phyloP scores from a whole-genome alignment of 139 green algal genomes.

The Coccomyxa sp. region DNA sequence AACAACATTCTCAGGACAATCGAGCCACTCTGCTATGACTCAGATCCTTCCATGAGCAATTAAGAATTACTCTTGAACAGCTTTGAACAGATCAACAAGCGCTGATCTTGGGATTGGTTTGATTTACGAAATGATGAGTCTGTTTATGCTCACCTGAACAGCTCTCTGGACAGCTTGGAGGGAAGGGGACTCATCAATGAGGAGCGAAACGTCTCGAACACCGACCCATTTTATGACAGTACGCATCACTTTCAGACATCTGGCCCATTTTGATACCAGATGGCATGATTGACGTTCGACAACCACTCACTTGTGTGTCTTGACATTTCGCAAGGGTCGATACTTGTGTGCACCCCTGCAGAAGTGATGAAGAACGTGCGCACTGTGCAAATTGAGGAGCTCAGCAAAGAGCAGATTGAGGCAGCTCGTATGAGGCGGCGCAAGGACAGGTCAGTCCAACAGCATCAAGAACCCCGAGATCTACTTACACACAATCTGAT shows the following conservation, averaged over 20 bases:
- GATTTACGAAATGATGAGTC: not conserved
- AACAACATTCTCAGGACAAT: not conserved
- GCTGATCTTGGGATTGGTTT: not conserved
- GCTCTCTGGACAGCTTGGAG: slow-evolving; percentile 3
- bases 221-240: slow-evolving; percentile 5
- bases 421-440: slow-evolving; percentile 53
- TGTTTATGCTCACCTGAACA: not conserved
- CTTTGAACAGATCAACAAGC: not conserved
- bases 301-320: no score
- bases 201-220: not conserved
- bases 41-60: not conserved
- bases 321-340: no score
- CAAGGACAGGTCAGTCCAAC: slow-evolving; percentile 33
- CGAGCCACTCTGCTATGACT: not conserved
- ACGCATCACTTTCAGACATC: not conserved
- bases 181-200: slow-evolving; percentile 6
- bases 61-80: not conserved
- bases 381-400: slow-evolving; percentile 54
- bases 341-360: slow-evolving; percentile 11
- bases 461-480: not conserved
- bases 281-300: not conserved
- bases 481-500: not conserved
- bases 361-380: slow-evolving; percentile 63
- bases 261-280: not conserved
- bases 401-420: slow-evolving; percentile 58